Evolutionary conservation across 2,329 filamentous ascomycete species (phyloP).

Genomic region (Arthrobotrys sphaeroides): DNA sequence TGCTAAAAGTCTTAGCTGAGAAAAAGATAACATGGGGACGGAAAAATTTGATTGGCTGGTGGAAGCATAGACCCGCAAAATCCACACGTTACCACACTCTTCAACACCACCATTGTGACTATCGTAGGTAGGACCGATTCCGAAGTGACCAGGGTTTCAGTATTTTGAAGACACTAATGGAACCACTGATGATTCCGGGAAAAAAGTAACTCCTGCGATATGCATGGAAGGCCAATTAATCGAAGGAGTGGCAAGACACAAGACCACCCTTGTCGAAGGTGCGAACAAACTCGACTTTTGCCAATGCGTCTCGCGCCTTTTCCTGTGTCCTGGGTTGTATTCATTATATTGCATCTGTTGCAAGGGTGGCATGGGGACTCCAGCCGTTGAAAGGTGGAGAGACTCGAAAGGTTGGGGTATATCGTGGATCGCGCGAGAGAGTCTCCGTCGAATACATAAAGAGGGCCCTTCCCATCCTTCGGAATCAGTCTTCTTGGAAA

Average conservation of each 20-base stretch:
- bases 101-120: conserved; percentile 31
- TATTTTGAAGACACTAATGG: neutral
- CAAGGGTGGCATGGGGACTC: conserved; percentile 31
- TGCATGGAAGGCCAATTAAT: conserved; percentile 39
- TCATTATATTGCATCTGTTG: conserved; percentile 11
- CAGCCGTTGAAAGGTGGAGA: conserved; percentile 46
- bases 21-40: neutral
- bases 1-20: conserved; percentile 44
- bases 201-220: conserved; percentile 30
- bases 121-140: conserved; percentile 23
- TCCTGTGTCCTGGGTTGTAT: conserved; percentile 12
- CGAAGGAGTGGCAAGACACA: conserved; percentile 47
- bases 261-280: conserved; percentile 8
- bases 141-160: conserved; percentile 23
- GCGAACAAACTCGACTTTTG: conserved; percentile 20
- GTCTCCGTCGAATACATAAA: conserved; percentile 43
- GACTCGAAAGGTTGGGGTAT: conserved; percentile 28
- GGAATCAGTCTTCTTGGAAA: conserved; percentile 41
- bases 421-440: conserved; percentile 6
- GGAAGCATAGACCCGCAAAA: conserved; percentile 20
- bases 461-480: conserved; percentile 29
- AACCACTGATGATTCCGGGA: conserved; percentile 28
- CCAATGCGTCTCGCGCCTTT: conserved; percentile 22
- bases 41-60: conserved; percentile 17
- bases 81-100: conserved; percentile 26